Percentiles rank a stretch among this genome's conserved stretches.
phyloP scores from a whole-genome alignment of 441 rosid genomes.

The Populus hybrid region DNA sequence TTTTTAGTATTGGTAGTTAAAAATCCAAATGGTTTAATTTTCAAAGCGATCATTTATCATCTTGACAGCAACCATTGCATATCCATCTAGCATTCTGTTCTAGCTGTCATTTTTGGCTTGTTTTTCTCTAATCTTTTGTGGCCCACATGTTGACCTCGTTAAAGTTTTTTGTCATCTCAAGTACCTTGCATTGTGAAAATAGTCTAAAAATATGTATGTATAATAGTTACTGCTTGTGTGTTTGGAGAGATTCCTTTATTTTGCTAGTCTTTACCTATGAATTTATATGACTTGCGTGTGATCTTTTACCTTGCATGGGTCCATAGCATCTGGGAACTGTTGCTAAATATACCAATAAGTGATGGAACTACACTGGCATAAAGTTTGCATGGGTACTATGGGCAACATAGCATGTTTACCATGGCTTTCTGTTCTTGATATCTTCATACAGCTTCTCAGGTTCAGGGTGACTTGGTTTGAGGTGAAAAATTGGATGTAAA shows the following conservation, averaged over 20 bases:
- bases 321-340: background rate
- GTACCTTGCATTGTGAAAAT: background rate
- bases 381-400: background rate
- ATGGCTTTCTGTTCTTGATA: background rate
- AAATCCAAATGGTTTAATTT: no score
- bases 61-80: background rate
- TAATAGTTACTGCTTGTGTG: background rate
- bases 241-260: background rate
- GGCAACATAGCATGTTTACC: background rate
- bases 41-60: background rate
- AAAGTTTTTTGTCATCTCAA: background rate
- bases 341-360: no score
- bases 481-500: background rate
- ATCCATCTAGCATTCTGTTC: background rate
- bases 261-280: background rate
- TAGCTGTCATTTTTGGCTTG: background rate
- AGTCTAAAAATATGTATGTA: no score
- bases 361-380: background rate
- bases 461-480: background rate
- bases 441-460: background rate
- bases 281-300: background rate
- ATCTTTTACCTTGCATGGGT: background rate
- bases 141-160: background rate
- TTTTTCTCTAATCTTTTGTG: background rate
- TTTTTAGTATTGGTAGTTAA: conserved; percentile 1